Base-by-base conservation (phyloP, 116 monocot genomes). In the Phalaenopsis hybrid region DNA sequence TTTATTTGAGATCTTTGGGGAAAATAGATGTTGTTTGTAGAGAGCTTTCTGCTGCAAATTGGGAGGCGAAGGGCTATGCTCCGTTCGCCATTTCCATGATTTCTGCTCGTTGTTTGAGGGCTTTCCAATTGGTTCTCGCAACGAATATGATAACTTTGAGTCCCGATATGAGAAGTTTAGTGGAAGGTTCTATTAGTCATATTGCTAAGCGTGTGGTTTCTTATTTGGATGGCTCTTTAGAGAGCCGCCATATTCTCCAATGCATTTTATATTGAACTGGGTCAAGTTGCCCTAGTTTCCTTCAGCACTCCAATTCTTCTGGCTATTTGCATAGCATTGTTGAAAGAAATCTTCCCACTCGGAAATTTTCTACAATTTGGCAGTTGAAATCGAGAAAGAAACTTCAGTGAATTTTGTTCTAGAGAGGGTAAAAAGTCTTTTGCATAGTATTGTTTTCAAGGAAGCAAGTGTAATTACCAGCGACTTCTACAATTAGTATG, bases 61-160 rank as follows among this genome's bases (percentile, higher is more conserved):
- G 85, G 23, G 46, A 81, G 31, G 52, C 15, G 17, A 72, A 72
- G 16, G 67, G 81, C 4, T 69, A 51, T 43, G 68, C 86, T 3
- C 75, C 76, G n/a, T 89, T 93, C 75, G 88, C 84, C 0, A 82
- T 89, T 74, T 61, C 86, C n/a, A 92, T 93, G 93, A 84, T 86
- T 77, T 57, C 88, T 37, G 86, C 84, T 21, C 93, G 95, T 25
- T 82, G 85, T 6, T 69, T 98, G 83, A 80, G 98, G 81, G 98
- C 90, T 61, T 83, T 92, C 57, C 81, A 90, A 4, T 68, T 87
- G 72, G 88, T 57, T 69, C 80, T 77, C 59, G 57, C 81, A 3
- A 86, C 80, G 1, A 85, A 78, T 41, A 82, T 80, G 79, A 18
- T 90, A 69, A 76, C 67, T 49, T 48, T 91, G 21, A 81, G 79